A percentile compares a stretch with the other conserved stretches of the same genome.
phyloP scores from a whole-genome alignment of 331 rosid species.

The Prunus yedoensis region DNA sequence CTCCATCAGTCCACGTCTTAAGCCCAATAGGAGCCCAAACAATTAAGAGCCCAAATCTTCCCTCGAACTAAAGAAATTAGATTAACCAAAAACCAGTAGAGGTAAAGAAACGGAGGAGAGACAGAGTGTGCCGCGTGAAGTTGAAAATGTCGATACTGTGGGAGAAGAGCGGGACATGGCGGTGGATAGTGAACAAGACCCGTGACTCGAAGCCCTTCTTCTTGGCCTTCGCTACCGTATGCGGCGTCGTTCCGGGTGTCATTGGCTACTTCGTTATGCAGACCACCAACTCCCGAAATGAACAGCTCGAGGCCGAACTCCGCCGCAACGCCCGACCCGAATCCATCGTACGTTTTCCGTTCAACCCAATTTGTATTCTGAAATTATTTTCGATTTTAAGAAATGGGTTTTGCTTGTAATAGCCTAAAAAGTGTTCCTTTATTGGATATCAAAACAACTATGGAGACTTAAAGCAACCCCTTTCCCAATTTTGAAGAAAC shows the following conservation, averaged over 20 bases:
- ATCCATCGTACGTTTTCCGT: slow-evolving; percentile 39
- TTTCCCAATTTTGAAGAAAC: not conserved
- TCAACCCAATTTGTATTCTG: not conserved
- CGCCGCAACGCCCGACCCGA: slow-evolving; percentile 85
- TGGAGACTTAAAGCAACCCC: not conserved
- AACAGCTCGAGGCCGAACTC: slow-evolving; percentile 74
- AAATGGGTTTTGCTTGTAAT: not conserved
- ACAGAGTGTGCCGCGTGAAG: not conserved
- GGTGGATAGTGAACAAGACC: slow-evolving; percentile 70
- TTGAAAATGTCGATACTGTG: slow-evolving; percentile 46
- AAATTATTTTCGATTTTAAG: not conserved
- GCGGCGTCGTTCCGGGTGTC: slow-evolving; percentile 83
- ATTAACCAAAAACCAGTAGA: not conserved
- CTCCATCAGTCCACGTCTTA: too few species aligned
- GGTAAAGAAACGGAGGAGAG: not conserved
- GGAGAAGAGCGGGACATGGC: slow-evolving; percentile 66
- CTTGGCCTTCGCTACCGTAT: slow-evolving; percentile 74
- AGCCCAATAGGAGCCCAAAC: too few species aligned
- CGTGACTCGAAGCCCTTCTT: slow-evolving; percentile 87
- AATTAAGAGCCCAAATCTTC: too few species aligned
- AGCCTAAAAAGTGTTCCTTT: not conserved
- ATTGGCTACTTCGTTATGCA: slow-evolving; percentile 85
- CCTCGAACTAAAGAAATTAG: not conserved
- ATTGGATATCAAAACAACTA: not conserved
- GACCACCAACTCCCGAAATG: slow-evolving; percentile 58